phyloP scores from a whole-genome alignment of 768 basidiomycete species.

The Daedaleopsis nitida region DNA sequence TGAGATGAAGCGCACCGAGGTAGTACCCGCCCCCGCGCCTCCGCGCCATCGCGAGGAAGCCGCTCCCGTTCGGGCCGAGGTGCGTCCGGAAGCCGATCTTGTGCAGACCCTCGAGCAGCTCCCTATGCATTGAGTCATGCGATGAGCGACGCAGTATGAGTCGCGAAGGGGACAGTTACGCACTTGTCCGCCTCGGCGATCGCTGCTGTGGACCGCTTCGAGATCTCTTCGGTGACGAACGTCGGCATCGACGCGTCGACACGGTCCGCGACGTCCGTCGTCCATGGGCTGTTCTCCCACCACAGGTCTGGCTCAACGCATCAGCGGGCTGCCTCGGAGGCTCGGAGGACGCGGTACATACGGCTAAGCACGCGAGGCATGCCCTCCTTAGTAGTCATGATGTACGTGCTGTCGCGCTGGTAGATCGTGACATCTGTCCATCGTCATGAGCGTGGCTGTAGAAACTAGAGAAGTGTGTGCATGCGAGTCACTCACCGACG shows the following conservation, averaged over 20 bases:
- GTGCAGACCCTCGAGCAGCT: constrained; percentile 54
- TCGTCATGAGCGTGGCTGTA: background rate
- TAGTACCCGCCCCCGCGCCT: constrained; percentile 65
- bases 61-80: constrained; percentile 52
- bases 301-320: constrained; percentile 32
- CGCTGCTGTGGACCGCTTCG: constrained; percentile 32
- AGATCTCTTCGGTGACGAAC: constrained; percentile 30
- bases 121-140: constrained; percentile 30
- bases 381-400: constrained; percentile 44
- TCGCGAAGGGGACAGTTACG: background rate
- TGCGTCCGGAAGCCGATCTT: constrained; percentile 59
- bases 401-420: constrained; percentile 56
- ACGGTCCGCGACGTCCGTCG: constrained; percentile 56
- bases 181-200: constrained; percentile 37
- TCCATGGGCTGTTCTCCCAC: constrained; percentile 44
- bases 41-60: constrained; percentile 51
- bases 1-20: constrained; percentile 44
- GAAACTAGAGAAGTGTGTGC: background rate
- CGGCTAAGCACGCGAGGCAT: constrained; percentile 34
- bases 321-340: background rate
- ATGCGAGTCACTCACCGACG: constrained; percentile 37
- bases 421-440: constrained; percentile 55
- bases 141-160: background rate
- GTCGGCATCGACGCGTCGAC: constrained; percentile 52
- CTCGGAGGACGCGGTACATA: constrained; percentile 16